Evolutionary conservation across 2,329 filamentous ascomycete species (phyloP).

Genomic region (Fusarium robinianum): DNA sequence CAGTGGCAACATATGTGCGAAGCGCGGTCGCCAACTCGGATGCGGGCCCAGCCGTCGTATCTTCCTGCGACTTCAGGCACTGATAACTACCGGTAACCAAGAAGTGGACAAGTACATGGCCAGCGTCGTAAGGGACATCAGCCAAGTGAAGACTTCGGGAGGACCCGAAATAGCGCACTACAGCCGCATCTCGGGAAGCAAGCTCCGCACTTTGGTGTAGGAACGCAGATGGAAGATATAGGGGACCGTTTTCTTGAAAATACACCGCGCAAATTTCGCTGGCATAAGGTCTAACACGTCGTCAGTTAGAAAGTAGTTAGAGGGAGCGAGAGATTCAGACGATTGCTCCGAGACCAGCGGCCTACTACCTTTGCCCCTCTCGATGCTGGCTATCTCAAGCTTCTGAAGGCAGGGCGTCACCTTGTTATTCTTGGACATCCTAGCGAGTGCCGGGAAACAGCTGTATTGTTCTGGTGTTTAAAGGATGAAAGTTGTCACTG

Average conservation of each 20-base stretch:
- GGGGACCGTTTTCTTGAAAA: background rate
- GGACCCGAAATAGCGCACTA: too few species aligned
- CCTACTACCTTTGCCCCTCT: too few species aligned
- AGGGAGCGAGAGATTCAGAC: too few species aligned
- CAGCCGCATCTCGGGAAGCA: fast-evolving
- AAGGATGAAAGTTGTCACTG: too few species aligned
- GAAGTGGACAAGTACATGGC: constrained; percentile 11
- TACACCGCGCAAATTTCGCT: constrained; percentile 1
- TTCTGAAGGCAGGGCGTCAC: too few species aligned
- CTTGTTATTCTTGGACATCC: too few species aligned
- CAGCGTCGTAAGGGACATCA: background rate
- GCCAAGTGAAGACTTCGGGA: background rate
- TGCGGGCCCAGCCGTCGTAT: background rate
- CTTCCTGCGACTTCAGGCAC: background rate
- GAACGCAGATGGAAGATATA: background rate
- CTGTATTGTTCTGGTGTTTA: too few species aligned
- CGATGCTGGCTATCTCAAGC: too few species aligned
- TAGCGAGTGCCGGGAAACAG: too few species aligned
- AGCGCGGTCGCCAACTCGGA: constrained; percentile 11
- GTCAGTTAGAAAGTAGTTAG: background rate
- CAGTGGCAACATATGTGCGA: background rate
- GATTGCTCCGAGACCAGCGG: too few species aligned
- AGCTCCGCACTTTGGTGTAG: background rate
- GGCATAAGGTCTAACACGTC: constrained; percentile 1
- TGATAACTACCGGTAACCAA: constrained; percentile 3